Conservation (phyloP, 352 stramenopile genomes). For the Blastocystis sp. region DNA sequence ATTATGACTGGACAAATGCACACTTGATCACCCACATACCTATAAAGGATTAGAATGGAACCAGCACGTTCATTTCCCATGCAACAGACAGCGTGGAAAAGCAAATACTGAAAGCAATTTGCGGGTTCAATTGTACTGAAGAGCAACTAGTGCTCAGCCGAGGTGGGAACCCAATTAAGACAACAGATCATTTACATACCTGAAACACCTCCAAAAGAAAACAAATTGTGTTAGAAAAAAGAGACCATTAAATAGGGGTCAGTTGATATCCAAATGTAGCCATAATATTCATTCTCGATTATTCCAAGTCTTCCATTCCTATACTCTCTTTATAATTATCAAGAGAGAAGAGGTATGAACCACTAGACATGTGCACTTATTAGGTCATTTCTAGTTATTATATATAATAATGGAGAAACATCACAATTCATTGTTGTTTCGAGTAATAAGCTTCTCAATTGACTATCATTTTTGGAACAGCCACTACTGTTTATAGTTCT, state of each 20-base stretch:
- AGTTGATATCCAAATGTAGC: neutral
- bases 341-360: no score
- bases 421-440: no score
- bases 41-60: conserved; percentile 23
- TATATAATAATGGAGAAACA: no score
- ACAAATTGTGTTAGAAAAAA: neutral
- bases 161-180: conserved; percentile 6
- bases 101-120: conserved; percentile 13
- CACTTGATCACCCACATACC: neutral
- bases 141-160: conserved; percentile 7
- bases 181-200: neutral
- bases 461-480: no score
- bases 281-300: neutral
- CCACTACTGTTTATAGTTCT: no score
- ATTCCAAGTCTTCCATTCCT: no score
- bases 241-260: neutral
- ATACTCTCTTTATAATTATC: no score
- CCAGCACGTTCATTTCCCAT: conserved; percentile 41
- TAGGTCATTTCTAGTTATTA: no score
- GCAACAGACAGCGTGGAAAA: conserved; percentile 28
- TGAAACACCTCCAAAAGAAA: neutral
- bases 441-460: no score
- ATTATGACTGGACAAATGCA: conserved; percentile 23
- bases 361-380: neutral
- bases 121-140: conserved; percentile 3